phyloP scores from a whole-genome alignment of 306 rosid species.

The Cajanus cajan region DNA sequence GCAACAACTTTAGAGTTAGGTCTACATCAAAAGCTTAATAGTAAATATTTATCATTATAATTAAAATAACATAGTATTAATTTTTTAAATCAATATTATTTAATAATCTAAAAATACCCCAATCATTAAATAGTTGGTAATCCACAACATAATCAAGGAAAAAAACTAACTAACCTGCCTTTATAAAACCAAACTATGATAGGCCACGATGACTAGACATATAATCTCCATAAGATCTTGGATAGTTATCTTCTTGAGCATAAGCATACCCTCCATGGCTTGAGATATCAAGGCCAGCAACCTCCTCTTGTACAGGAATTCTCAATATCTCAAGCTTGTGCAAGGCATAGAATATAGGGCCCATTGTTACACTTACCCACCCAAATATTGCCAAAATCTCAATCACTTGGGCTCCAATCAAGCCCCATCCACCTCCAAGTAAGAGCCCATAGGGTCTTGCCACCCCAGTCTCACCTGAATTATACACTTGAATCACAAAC shows the following conservation, averaged over 20 bases:
- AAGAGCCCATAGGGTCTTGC: constrained; percentile 57
- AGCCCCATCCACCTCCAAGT: constrained; percentile 74
- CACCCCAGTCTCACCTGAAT: constrained; percentile 35
- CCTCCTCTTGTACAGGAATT: constrained; percentile 50
- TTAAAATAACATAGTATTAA: not conserved
- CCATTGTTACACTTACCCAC: constrained; percentile 79
- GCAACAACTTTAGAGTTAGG: not conserved
- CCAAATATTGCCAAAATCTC: constrained; percentile 54
- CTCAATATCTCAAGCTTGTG: constrained; percentile 53
- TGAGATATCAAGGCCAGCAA: constrained; percentile 72
- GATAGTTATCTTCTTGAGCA: constrained; percentile 36
- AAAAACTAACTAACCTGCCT: not conserved
- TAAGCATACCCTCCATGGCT: constrained; percentile 76
- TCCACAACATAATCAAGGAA: not conserved
- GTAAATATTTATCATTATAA: not conserved
- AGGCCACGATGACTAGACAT: constrained; percentile 18
- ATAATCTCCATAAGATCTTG: constrained; percentile 38
- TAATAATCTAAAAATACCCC: not conserved
- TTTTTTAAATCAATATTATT: not conserved
- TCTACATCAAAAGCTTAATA: not conserved
- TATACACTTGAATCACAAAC: constrained; percentile 52
- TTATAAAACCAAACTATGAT: not conserved
- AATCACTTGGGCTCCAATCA: constrained; percentile 60
- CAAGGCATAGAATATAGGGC: constrained; percentile 52
- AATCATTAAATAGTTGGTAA: not conserved